These are phyloP conservation scores for Candida freyschussii DNA, from an alignment of 1,139 yeast genomes.

Conservation along the genomic window DNA sequence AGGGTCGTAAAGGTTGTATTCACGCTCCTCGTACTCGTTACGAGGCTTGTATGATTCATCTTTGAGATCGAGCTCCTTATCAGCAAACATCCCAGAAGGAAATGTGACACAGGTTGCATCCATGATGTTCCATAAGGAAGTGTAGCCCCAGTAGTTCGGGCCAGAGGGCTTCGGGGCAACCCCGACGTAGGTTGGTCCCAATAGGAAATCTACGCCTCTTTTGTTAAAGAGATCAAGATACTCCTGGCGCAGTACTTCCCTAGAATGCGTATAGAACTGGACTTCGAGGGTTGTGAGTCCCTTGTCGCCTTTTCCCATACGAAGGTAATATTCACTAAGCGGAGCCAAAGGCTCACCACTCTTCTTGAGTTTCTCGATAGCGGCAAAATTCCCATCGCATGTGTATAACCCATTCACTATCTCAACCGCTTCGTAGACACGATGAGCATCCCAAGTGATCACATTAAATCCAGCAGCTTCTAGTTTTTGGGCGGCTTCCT, in stretches of 20 bases:
- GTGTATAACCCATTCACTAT: slow-evolving; percentile 36
- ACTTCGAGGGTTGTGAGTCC: slow-evolving; percentile 40
- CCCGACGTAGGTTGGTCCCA: slow-evolving; percentile 66
- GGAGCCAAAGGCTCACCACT: slow-evolving; percentile 65
- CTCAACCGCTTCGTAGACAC: slow-evolving; percentile 45
- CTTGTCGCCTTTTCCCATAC: slow-evolving; percentile 53
- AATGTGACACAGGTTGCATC: slow-evolving; percentile 59
- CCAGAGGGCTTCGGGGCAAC: slow-evolving; percentile 67
- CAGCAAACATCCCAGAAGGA: slow-evolving; percentile 61
- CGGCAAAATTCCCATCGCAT: slow-evolving; percentile 58
- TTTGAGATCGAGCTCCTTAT: slow-evolving; percentile 28
- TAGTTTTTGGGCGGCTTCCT: slow-evolving; percentile 36
- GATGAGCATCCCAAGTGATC: slow-evolving; percentile 48
- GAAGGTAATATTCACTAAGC: slow-evolving; percentile 55
- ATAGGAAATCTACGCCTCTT: slow-evolving; percentile 59
- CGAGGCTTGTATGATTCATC: slow-evolving; percentile 25
- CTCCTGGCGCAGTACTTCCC: slow-evolving; percentile 53
- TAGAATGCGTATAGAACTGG: slow-evolving; percentile 41
- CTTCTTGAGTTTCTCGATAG: slow-evolving; percentile 43
- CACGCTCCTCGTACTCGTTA: slow-evolving; percentile 25
- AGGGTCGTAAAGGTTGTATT: slow-evolving; percentile 29
- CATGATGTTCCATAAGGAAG: slow-evolving; percentile 59
- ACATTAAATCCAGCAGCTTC: slow-evolving; percentile 41
- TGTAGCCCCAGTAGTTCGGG: slow-evolving; percentile 73
- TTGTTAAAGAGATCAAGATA: slow-evolving; percentile 48